Conservation (phyloP, 1,284 basidiomycete species). For the Entoloma clypeatum region DNA sequence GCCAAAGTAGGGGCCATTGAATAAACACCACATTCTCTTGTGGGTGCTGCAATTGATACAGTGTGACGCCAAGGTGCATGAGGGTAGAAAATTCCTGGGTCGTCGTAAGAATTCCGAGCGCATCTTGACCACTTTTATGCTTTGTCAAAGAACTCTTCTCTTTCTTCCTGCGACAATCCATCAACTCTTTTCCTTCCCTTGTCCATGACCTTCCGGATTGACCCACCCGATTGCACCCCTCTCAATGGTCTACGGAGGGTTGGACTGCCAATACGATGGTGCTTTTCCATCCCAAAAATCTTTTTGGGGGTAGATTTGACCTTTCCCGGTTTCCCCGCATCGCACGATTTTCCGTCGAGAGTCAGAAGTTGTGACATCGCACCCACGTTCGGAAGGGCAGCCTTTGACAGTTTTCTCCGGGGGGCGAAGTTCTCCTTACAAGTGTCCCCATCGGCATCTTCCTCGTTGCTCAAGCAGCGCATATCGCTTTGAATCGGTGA, state of each 20-base stretch:
- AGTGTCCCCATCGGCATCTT: slow-evolving; percentile 34
- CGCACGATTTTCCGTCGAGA: slow-evolving; percentile 22
- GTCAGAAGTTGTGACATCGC: slow-evolving; percentile 21
- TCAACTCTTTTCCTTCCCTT: slow-evolving; percentile 26
- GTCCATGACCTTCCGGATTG: slow-evolving; percentile 22
- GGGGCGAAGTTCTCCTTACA: slow-evolving; percentile 58
- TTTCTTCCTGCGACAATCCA: slow-evolving; percentile 29
- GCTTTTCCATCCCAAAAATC: slow-evolving; percentile 6
- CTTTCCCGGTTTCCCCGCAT: slow-evolving; percentile 22
- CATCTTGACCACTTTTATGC: slow-evolving; percentile 16
- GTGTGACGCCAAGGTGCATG: too few species aligned
- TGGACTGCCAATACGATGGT: slow-evolving; percentile 16
- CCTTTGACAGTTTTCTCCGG: slow-evolving; percentile 40
- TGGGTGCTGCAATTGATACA: too few species aligned
- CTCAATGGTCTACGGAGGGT: slow-evolving; percentile 24
- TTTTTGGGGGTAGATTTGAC: slow-evolving; percentile 28
- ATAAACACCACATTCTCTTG: too few species aligned
- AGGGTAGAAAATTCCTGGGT: too few species aligned
- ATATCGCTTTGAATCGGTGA: too few species aligned
- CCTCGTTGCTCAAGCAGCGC: slow-evolving; percentile 24
- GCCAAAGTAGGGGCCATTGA: too few species aligned
- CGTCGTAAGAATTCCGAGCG: too few species aligned
- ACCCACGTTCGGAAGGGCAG: slow-evolving; percentile 22
- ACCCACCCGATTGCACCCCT: slow-evolving; percentile 13
- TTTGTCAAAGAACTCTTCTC: slow-evolving; percentile 22